Percentiles rank a stretch among this genome's conserved stretches.
Evolutionary conservation across 768 basidiomycete genomes (phyloP).

Genomic region (Leccinum disarticulatum): DNA sequence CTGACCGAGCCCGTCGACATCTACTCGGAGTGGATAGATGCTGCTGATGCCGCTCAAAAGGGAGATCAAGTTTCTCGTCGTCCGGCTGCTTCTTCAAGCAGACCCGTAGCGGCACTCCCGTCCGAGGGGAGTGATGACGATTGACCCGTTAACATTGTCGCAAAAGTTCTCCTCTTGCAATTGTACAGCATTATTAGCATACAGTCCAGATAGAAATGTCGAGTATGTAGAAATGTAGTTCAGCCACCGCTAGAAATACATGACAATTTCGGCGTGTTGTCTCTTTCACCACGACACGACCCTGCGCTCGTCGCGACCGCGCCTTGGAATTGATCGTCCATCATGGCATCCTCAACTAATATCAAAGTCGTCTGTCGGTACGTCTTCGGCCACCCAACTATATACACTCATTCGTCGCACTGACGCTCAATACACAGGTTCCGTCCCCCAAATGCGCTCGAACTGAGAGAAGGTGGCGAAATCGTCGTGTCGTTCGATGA

Average conservation of each 20-base stretch:
- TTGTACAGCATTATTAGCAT: constrained; percentile 22
- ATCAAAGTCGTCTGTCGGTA: constrained; percentile 99
- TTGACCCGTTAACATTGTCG: constrained; percentile 7
- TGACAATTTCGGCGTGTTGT: constrained; percentile 7
- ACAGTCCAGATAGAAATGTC: constrained; percentile 7
- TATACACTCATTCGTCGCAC: constrained; percentile 1
- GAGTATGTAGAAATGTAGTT: constrained; percentile 8
- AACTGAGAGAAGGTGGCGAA: constrained; percentile 83
- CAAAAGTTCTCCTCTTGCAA: constrained; percentile 4
- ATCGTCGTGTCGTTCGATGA: constrained; percentile 89
- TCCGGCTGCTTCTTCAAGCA: constrained; percentile 51
- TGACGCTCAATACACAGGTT: constrained; percentile 54
- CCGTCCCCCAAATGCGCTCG: constrained; percentile 92
- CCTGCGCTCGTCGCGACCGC: constrained; percentile 14
- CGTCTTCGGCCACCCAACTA: constrained; percentile 33
- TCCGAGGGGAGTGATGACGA: constrained; percentile 51
- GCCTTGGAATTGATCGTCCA: constrained; percentile 34
- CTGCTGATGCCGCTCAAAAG: constrained; percentile 77
- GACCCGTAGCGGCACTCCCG: constrained; percentile 34
- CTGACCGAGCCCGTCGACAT: constrained; percentile 87
- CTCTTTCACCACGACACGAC: constrained; percentile 24
- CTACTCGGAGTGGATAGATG: constrained; percentile 91
- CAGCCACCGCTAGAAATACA: constrained; percentile 33
- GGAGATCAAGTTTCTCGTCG: constrained; percentile 55
- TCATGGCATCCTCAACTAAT: constrained; percentile 77